Conservation (phyloP, 2,329 filamentous ascomycete species). For the Pseudocercospora fijiensis region DNA sequence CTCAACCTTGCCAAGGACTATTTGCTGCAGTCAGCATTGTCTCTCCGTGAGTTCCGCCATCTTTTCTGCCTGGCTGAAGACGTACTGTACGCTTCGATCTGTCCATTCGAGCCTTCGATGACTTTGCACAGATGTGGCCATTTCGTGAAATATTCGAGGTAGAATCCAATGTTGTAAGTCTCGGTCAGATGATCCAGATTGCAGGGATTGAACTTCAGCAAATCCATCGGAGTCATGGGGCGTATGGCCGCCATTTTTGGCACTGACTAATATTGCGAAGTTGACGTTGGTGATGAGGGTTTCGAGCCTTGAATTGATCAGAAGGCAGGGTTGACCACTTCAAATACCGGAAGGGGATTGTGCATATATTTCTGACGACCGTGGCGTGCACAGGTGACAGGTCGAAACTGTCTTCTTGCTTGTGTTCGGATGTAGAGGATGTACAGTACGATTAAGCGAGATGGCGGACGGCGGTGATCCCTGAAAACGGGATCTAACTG, state of each 20-base stretch:
- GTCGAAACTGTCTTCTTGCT: neutral
- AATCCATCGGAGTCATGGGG: slow-evolving; percentile 77
- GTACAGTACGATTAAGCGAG: no score
- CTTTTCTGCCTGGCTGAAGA: neutral
- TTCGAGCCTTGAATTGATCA: neutral
- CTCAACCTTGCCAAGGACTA: slow-evolving; percentile 98
- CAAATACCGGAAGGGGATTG: neutral
- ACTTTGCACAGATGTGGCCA: slow-evolving; percentile 96
- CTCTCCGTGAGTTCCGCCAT: neutral
- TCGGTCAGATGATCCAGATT: slow-evolving; percentile 97
- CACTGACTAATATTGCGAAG: neutral
- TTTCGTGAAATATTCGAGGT: slow-evolving; percentile 90
- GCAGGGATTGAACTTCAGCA: slow-evolving; percentile 87
- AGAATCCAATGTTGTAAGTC: slow-evolving; percentile 94
- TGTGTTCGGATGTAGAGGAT: neutral
- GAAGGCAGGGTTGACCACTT: neutral
- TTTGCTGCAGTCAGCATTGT: neutral
- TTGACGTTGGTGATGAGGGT: neutral
- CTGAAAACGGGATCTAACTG: no score
- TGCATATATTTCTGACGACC: neutral
- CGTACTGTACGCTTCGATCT: slow-evolving; percentile 91
- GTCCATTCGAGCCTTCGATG: slow-evolving; percentile 79
- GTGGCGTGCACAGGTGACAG: no score
- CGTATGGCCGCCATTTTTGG: slow-evolving; percentile 58
- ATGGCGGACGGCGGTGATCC: no score